Base-by-base conservation (phyloP, 2,329 filamentous ascomycete genomes). In the Talaromyces islandicus region DNA sequence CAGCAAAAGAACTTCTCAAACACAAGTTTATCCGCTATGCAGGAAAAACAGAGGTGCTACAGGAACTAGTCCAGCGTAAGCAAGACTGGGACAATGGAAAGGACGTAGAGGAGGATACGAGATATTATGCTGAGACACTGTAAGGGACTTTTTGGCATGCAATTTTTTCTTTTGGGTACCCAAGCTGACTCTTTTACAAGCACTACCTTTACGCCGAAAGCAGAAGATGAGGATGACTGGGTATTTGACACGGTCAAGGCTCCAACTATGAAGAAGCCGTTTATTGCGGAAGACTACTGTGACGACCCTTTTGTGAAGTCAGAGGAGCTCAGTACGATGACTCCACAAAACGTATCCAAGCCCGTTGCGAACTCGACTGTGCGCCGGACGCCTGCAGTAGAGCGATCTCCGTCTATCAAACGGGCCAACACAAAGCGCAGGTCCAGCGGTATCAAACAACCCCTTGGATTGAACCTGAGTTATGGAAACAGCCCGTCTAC, bases 401-500 rank as follows among this genome's bases (percentile, higher is more conserved):
- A 68, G 41, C 69, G 58, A 61, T 80, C 79, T 19, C 79, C 78
- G 19, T 77, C 72, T 24, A 62, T 73, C n/a, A 72, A 70, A 58
- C 71, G 72, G 51, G 69, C 71, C 58, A 74, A 70, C 60, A 73
- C 69, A 32, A 80, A 77, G 66, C 71, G 78, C 58, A 69, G 72
- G 48, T 76, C 76, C 10, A 80, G 77, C 60, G 81, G 80, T 2
- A 74, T 85, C 0, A 92, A 91, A 74, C 88, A 90, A 64, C 92
- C 93, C 0, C 81, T 97, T 1, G 91, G 92, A 59, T 84, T 94
- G 1, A 91, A 97, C 69, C 88, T 96, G 80, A 95, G 89, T 6
- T 97, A 95, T 75, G 94, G 93, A 56, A 97, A 97, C 74, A 89
- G 88, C 7, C 91, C 90, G 1, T 97, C 93, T 0, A 96, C 92